These are phyloP conservation scores for Colletotrichum chlorophyti DNA, from an alignment of 2,329 filamentous ascomycete species.

Conservation along the genomic window DNA sequence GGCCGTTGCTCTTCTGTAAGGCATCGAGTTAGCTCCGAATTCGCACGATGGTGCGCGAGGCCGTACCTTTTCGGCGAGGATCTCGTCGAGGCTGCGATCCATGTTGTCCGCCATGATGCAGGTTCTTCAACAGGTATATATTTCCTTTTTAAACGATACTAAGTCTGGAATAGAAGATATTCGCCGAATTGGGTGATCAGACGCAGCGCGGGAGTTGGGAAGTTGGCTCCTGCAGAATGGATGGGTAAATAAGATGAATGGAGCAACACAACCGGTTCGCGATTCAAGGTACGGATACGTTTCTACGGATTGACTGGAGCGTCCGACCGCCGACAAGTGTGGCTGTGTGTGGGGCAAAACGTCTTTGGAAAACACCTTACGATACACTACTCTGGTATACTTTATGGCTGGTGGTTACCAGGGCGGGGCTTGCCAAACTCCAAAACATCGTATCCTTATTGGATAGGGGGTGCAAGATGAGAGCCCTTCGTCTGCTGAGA, in stretches of 20 bases:
- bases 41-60: constrained; percentile 35
- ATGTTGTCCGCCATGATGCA: constrained; percentile 50
- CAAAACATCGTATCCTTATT: too few species aligned
- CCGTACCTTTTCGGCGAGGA: constrained; percentile 57
- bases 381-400: too few species aligned
- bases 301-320: constrained; percentile 3
- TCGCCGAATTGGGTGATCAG: neutral
- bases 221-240: constrained; percentile 17
- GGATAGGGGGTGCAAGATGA: neutral
- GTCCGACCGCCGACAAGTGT: neutral
- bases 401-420: too few species aligned
- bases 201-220: too few species aligned
- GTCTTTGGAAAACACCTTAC: neutral
- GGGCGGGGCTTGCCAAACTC: neutral
- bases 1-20: constrained; percentile 36
- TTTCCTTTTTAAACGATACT: too few species aligned
- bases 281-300: constrained; percentile 1
- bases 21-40: constrained; percentile 13
- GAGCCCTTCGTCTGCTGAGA: neutral
- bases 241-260: too few species aligned
- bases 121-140: neutral
- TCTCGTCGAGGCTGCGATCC: constrained; percentile 64
- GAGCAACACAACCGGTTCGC: neutral
- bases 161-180: too few species aligned
- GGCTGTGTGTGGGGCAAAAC: neutral